These are phyloP conservation scores for Annona cherimola DNA, from an alignment of 164 flowering plant species.

Conservation along the genomic window DNA sequence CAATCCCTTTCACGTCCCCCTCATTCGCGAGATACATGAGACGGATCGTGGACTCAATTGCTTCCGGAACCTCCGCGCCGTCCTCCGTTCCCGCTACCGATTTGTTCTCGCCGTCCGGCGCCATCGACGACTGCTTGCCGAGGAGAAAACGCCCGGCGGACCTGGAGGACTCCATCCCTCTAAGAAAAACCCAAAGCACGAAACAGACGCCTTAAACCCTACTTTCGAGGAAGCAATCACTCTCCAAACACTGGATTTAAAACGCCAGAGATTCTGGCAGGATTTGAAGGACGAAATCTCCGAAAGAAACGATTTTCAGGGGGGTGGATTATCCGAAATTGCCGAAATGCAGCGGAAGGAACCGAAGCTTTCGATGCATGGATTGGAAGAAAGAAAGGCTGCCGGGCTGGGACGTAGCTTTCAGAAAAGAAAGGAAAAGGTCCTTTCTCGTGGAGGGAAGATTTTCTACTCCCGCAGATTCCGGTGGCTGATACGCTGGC, in stretches of 20 bases:
- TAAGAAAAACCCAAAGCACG: background rate
- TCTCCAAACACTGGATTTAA: background rate
- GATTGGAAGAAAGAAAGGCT: background rate
- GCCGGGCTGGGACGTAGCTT: background rate
- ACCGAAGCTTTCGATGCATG: background rate
- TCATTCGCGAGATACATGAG: conserved; percentile 70
- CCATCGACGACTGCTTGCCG: conserved; percentile 66
- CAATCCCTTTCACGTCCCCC: conserved; percentile 64
- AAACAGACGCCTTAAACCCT: background rate
- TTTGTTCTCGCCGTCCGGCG: conserved; percentile 33
- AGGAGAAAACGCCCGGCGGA: conserved; percentile 26
- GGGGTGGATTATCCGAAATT: background rate
- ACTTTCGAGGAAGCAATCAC: background rate
- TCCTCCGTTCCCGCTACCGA: background rate
- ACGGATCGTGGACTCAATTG: conserved; percentile 41
- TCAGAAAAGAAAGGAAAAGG: background rate
- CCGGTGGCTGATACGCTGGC: background rate
- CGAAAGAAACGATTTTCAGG: background rate
- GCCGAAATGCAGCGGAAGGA: background rate
- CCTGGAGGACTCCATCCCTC: conserved; percentile 12
- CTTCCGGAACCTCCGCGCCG: conserved; percentile 17
- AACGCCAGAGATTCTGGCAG: background rate
- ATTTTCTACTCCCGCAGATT: background rate
- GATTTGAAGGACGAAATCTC: background rate
- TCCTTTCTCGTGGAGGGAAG: background rate